Conservation (phyloP, 2,329 filamentous ascomycete species). For the Fonsecaea pedrosoi region DNA sequence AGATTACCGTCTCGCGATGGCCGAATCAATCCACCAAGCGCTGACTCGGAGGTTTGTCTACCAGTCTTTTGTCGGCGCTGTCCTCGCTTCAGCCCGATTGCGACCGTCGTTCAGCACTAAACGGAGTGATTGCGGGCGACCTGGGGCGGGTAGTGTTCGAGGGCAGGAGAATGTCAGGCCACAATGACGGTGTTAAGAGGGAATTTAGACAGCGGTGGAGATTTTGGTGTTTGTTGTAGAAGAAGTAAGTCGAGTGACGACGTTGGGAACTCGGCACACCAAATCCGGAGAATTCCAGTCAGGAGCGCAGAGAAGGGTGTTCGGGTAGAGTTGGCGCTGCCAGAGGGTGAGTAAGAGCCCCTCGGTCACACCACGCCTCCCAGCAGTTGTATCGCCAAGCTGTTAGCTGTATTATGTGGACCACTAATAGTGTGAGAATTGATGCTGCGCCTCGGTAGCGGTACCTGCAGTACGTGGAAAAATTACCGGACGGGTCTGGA, state of each 20-base stretch:
- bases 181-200: slow-evolving; percentile 27
- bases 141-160: slow-evolving; percentile 23
- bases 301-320: not conserved
- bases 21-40: slow-evolving; percentile 3
- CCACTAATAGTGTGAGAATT: slow-evolving; percentile 5
- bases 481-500: slow-evolving; percentile 10
- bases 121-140: slow-evolving; percentile 1
- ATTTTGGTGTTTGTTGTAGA: slow-evolving; percentile 6
- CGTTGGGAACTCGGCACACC: slow-evolving; percentile 18
- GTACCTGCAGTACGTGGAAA: slow-evolving; percentile 20
- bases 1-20: slow-evolving; percentile 12
- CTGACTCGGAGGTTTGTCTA: slow-evolving; percentile 72
- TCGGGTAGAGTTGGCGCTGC: not conserved
- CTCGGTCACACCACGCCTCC: slow-evolving; percentile 31
- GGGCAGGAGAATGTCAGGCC: slow-evolving; percentile 33
- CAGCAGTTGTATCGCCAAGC: slow-evolving; percentile 30
- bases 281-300: slow-evolving; percentile 12
- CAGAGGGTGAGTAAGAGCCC: slow-evolving; percentile 21
- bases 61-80: slow-evolving; percentile 94
- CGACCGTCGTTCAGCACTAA: slow-evolving; percentile 40
- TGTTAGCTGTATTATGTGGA: not conserved
- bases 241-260: slow-evolving; percentile 31
- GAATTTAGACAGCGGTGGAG: slow-evolving; percentile 28
- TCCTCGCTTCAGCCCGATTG: slow-evolving; percentile 80
- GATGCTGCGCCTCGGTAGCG: slow-evolving; percentile 16